Base-by-base conservation (phyloP, 2,329 filamentous ascomycete species). In the Pezicula neosporulosa region DNA sequence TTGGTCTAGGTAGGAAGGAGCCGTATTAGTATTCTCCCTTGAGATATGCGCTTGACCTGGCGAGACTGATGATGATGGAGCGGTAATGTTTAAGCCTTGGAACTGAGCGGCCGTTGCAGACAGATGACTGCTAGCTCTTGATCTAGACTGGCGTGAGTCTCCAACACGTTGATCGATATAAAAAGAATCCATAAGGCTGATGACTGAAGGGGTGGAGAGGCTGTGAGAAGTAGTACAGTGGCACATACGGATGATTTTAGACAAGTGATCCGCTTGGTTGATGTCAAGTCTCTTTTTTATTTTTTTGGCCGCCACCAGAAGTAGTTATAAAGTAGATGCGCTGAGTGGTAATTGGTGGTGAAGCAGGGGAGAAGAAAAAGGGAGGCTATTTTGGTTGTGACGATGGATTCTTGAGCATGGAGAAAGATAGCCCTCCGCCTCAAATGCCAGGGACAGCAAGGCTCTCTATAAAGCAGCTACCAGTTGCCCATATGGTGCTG, bases 131-230 rank as follows among this genome's bases (percentile, higher is more conserved):
- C 58, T 63, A 48, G 61, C 57, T 59, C 60, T 57, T 51, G 62
- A 66, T 61, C 64, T 66, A 55, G 52, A 59, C 54, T 63, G 60
- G 54, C 57, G 62, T 66, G 63, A 66, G 63, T 63, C 60, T 63
- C 58, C 52, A 56, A 53, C 49, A 52, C 56, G 57, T 56, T 57
- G 56, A 52, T 62, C 59, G 61, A 65, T 62, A 66, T 63, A 66
- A 54, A 56, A 57, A 55, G 57, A 57, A 53, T 65, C 63, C 63
- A 66, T 66, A 49, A 60, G 48, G 49, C 42, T 44, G 42, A 44
- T 27, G 27, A 44, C 12, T 47, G 49, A 54, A 49, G 49, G 48
- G 37, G 47, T 53, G 56, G 50, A 55, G 57, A 56, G 60, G 63
- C 62, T 64, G 61, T 60, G 59, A 61, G 49, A 56, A 54, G 57